Evolutionary conservation across 352 stramenopile species (phyloP).

Genomic region (Phytophthora palmivora): DNA sequence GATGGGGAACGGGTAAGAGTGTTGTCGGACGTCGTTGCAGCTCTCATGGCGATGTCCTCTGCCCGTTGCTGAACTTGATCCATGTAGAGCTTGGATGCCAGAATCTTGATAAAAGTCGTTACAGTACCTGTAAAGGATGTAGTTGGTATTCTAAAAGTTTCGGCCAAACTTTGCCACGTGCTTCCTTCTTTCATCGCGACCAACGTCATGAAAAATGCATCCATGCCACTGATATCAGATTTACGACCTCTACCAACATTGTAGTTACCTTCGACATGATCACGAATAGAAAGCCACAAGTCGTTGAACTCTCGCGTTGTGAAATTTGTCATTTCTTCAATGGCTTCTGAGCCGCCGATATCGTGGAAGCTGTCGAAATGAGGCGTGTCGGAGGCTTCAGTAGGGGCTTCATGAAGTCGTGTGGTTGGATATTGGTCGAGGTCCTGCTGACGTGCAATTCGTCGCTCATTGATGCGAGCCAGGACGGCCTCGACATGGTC

Average conservation of each 20-base stretch:
- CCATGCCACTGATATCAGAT: conserved; percentile 3
- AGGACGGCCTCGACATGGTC: too few species aligned
- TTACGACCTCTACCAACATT: conserved; percentile 2
- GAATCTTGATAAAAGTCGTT: conserved; percentile 4
- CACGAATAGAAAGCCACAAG: conserved; percentile 6
- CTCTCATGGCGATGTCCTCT: not conserved
- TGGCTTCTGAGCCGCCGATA: not conserved
- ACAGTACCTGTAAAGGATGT: conserved; percentile 1
- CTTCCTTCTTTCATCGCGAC: not conserved
- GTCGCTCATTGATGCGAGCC: too few species aligned
- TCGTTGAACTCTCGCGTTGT: conserved; percentile 7
- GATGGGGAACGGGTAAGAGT: conserved; percentile 1
- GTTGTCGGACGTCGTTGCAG: not conserved
- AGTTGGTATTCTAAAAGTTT: not conserved
- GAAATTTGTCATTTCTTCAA: too few species aligned
- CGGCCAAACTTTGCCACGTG: not conserved
- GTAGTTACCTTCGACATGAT: conserved; percentile 1
- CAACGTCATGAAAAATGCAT: conserved; percentile 17
- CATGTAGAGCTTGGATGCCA: not conserved
- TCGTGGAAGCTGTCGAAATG: conserved; percentile 1
- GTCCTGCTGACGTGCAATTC: too few species aligned
- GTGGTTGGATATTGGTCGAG: not conserved
- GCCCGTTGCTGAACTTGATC: not conserved
- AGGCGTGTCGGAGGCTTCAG: not conserved
- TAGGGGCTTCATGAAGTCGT: not conserved